Base-by-base conservation (phyloP, 2,329 filamentous ascomycete species). In the Myriosclerotinia curreyana region DNA sequence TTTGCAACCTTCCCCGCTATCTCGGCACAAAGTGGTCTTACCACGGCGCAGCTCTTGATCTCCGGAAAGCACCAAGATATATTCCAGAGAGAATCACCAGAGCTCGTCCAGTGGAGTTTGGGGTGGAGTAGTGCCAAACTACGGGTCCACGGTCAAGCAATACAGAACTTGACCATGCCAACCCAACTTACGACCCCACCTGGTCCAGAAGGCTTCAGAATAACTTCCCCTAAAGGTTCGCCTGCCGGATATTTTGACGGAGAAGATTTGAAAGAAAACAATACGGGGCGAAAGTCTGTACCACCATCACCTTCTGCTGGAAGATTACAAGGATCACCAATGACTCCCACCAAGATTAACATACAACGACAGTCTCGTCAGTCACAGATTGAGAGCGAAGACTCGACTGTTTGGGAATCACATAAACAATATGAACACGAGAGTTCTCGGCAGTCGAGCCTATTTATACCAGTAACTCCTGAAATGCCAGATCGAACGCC, bases 261-360 rank as follows among this genome's bases (percentile, higher is more conserved):
- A 38, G 66, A 66, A 54, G 66, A 71, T 49, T 66, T 44, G 34
- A 71, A 70, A 59, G 71, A 72, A 51, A 62, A 53, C 14, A 72
- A 73, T 58, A 54, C 52, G 20, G 42, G 36, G 44, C 63, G 68
- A 49, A 71, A 72, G 61, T 60, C 65, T 46, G 50, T 71, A 40
- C 66, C 69, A 58, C 66, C 71, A 17, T 69, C 71, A 48, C 68
- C 71, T n/a, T 40, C 67, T 5, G 62, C 66, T 50, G 71, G 69
- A 17, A 67, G 78, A 65, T 76, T 85, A 65, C 79, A 80, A 66
- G 79, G 81, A 59, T 78, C 79, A 20, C 83, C 84, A 38, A 77
- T 81, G 36, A 86, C 84, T 49, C 83, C 85, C 22, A 82, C 84
- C 64, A 79, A 77, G 64, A 79, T 86, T 62, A 84, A 82, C 70